Percentiles rank a stretch among this genome's conserved stretches.
Evolutionary conservation across 2,329 filamentous ascomycete genomes (phyloP).

Genomic region (Fusarium lyarnte): DNA sequence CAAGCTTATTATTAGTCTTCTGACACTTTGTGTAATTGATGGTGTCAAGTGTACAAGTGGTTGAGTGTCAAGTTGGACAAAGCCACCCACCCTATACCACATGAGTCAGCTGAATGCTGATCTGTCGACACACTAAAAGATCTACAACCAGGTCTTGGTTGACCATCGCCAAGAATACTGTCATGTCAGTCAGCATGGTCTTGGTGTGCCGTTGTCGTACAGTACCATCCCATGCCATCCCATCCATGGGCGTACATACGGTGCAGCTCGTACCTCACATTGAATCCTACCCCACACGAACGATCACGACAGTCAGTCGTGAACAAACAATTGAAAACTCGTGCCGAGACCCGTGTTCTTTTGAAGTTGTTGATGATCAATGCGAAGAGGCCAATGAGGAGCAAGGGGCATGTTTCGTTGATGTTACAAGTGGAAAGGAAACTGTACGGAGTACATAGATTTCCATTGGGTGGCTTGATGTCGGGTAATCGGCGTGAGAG

Average conservation of each 20-base stretch:
- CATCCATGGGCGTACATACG: not conserved
- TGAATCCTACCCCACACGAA: not conserved
- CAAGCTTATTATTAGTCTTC: not conserved
- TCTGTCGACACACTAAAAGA: not conserved
- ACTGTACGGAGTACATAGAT: not conserved
- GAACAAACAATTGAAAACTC: not conserved
- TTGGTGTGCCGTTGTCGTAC: not conserved
- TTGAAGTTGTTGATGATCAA: slow-evolving; percentile 2
- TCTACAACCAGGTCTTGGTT: slow-evolving; percentile 10
- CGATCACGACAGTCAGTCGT: not conserved
- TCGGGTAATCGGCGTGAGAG: slow-evolving; percentile 20
- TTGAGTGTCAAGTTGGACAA: not conserved
- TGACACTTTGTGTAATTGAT: not conserved
- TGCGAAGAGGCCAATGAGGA: not conserved
- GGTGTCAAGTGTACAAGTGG: not conserved
- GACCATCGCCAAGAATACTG: not conserved
- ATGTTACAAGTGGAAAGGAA: slow-evolving; percentile 13
- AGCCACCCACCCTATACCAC: slow-evolving; percentile 6
- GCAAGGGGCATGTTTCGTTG: slow-evolving; percentile 9
- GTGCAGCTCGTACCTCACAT: not conserved
- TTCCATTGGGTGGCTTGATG: slow-evolving; percentile 9
- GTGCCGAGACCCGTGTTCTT: slow-evolving; percentile 6
- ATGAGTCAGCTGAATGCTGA: not conserved
- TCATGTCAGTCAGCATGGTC: not conserved
- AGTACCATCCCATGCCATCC: not conserved